Percentiles rank a stretch among this genome's conserved stretches.
Conservation (phyloP, 305 asterid species). For the Striga hermonthica region DNA sequence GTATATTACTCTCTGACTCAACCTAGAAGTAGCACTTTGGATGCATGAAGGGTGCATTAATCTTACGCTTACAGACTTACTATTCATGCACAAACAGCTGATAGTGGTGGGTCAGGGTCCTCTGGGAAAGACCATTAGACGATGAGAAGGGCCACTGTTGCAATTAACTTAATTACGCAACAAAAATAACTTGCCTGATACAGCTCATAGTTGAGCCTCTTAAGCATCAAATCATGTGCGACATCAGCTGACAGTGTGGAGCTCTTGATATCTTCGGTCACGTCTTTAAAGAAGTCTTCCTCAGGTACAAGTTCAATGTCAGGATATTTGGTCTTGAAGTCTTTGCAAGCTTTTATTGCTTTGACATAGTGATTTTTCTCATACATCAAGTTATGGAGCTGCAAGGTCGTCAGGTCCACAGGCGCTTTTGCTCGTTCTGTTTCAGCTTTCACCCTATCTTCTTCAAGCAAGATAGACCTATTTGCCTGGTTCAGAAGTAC, state of each 20-base stretch:
- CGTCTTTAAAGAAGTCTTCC: constrained; percentile 81
- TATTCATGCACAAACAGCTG: constrained; percentile 16
- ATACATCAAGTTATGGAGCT: constrained; percentile 92
- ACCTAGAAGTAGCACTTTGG: constrained; percentile 1
- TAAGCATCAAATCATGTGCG: constrained; percentile 83
- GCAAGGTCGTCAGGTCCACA: constrained; percentile 80
- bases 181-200: constrained; percentile 54
- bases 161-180: not conserved
- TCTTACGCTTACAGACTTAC: constrained; percentile 7
- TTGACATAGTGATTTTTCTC: constrained; percentile 91
- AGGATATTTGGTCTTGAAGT: constrained; percentile 64
- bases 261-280: constrained; percentile 72
- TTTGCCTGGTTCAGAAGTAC: constrained; percentile 56
- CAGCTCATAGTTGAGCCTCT: constrained; percentile 90
- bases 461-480: constrained; percentile 91
- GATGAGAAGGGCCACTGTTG: constrained; percentile 1
- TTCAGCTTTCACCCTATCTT: constrained; percentile 81
- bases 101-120: not conserved
- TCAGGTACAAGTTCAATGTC: constrained; percentile 84
- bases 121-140: not conserved
- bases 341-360: constrained; percentile 93
- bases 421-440: constrained; percentile 95
- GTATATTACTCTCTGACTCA: constrained; percentile 3
- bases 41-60: not conserved
- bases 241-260: constrained; percentile 59